A percentile compares a stretch with the other conserved stretches of the same genome.
These are phyloP conservation scores for Erigeron canadensis DNA, from an alignment of 129 eudicot genomes.

Conservation along the genomic window DNA sequence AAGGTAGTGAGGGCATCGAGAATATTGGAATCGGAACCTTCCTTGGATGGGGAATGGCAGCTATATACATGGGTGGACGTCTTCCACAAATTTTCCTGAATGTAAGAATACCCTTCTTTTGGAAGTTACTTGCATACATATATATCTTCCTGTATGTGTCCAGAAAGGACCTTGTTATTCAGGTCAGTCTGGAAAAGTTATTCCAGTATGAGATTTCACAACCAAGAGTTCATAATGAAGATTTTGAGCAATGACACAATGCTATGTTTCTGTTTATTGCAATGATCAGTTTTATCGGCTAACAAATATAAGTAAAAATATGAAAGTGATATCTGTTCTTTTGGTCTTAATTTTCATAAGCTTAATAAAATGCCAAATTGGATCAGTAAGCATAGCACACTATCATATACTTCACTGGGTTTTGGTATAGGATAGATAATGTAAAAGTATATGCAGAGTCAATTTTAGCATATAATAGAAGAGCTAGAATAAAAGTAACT, in stretches of 20 bases:
- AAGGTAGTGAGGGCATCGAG: slow-evolving; percentile 27
- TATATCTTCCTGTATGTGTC: not conserved
- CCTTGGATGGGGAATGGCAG: slow-evolving; percentile 93
- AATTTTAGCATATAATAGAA: not conserved
- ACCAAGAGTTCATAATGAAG: not conserved
- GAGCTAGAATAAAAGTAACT: not conserved
- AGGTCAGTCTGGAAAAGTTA: not conserved
- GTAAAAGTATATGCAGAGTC: not conserved
- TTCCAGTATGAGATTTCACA: not conserved
- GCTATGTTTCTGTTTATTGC: not conserved
- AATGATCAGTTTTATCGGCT: not conserved
- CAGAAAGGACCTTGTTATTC: not conserved
- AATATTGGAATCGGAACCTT: slow-evolving; percentile 50
- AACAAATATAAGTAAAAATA: not conserved
- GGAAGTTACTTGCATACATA: not conserved
- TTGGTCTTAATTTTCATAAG: not conserved
- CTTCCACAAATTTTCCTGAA: slow-evolving; percentile 74
- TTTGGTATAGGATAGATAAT: not conserved
- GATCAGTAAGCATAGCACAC: not conserved
- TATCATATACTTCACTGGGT: not conserved
- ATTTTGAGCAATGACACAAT: not conserved
- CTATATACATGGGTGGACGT: slow-evolving; percentile 84
- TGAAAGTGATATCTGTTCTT: not conserved
- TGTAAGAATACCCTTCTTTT: slow-evolving; percentile 35
- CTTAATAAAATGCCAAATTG: not conserved